Evolutionary conservation across 2,329 filamentous ascomycete species (phyloP).

Genomic region (Scleromitrula shiraiana): DNA sequence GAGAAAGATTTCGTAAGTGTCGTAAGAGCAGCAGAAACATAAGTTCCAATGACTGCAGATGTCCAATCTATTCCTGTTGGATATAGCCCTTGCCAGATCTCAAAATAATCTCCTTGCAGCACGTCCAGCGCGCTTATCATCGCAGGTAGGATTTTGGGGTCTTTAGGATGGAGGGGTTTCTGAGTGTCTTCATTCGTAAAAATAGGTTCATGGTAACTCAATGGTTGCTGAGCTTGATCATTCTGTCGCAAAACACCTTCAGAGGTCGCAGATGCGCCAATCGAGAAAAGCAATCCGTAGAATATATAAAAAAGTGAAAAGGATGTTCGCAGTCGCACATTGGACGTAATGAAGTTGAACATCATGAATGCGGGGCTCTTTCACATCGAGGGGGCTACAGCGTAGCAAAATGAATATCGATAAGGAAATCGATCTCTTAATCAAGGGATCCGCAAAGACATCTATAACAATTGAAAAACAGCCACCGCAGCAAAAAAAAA

Average conservation of each 20-base stretch:
- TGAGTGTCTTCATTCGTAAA: background rate
- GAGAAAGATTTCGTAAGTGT: slow-evolving; percentile 58
- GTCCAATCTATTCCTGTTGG: slow-evolving; percentile 90
- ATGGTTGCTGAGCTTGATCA: slow-evolving; percentile 2
- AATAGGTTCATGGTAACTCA: background rate
- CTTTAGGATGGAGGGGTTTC: background rate
- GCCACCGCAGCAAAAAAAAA: background rate
- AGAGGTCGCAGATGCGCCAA: background rate
- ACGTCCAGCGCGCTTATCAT: slow-evolving; percentile 56
- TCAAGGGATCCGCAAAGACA: background rate
- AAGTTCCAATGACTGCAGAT: slow-evolving; percentile 67
- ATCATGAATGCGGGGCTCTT: background rate
- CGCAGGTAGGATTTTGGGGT: slow-evolving; percentile 16
- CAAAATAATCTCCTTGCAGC: slow-evolving; percentile 74
- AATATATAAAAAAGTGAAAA: background rate
- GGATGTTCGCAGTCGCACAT: background rate
- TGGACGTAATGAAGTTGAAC: background rate
- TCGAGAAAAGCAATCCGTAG: background rate
- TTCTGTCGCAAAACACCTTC: slow-evolving; percentile 1
- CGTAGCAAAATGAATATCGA: background rate
- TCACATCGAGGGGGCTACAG: background rate
- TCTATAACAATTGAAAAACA: background rate
- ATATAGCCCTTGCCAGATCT: slow-evolving; percentile 72
- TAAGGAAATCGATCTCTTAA: background rate
- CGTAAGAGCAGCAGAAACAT: slow-evolving; percentile 64